Evolutionary conservation across 495 filamentous ascomycete species (phyloP), one percentile per base, ranked within the genome.

Genomic region (Tuber magnatum): DNA sequence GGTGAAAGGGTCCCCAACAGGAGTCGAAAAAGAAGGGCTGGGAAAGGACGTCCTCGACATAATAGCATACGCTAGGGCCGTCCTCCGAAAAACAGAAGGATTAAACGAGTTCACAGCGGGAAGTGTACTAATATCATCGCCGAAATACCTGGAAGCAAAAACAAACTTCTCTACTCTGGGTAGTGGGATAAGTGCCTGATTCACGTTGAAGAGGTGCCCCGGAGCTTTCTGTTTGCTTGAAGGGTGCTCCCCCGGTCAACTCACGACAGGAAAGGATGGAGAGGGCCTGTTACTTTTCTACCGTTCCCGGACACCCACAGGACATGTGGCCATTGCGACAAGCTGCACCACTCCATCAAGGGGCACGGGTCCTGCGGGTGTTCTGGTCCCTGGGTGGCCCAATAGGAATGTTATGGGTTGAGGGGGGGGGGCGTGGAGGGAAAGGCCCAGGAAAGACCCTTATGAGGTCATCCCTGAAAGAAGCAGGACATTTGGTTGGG

Each of bases 321-420:
- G 51, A 38, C 14, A 48, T 72, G 43, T 39, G 24, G 43, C 38
- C 32, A 28, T 16, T 73, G 68, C 56, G 68, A 35, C 61, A 68
- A 44, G 48, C 68, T 41, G 68, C 76, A 14, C 14, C 71, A 28
- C 51, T 69, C n/a, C 68, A n/a, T 22, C 65, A 69, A 12, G 44
- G 22, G 42, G 28, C 56, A 41, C 41, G 48, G 42, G 39, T 75
- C 22, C 69, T 46, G 38, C 72, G 41, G 56, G 73, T 38, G 8
- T 75, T 72, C 61, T 42, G 56, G 28, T 18, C 41, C 42, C 51
- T 75, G n/a, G 73, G 46, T 40, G 76, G 69, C 20, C 68, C 75
- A 18, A 46, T 75, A 9, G 24, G 18, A 32, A n/a, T 48, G 35
- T 75, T 51, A 35, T 74, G 42, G 39, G 73, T 75, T 22, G 73